A percentile compares a stretch with the other conserved stretches of the same genome.
Evolutionary conservation across 139 green algal species (phyloP).

Genomic region (Chlorella sp.): DNA sequence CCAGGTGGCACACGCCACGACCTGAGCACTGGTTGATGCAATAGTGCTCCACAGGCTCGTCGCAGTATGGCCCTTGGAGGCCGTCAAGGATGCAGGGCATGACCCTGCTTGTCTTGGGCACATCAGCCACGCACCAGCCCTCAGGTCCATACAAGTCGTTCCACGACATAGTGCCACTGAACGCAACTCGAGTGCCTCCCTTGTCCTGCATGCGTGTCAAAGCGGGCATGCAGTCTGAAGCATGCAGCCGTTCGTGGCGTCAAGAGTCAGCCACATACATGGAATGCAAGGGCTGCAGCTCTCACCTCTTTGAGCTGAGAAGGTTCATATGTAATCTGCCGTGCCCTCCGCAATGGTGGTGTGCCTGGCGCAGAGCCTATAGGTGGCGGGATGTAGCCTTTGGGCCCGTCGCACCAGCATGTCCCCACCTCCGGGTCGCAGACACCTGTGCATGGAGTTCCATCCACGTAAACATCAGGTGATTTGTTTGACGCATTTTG

Average conservation of each 20-base stretch:
- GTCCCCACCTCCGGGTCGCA: slow-evolving; percentile 40
- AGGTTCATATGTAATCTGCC: slow-evolving; percentile 10
- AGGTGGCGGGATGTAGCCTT: slow-evolving; percentile 25
- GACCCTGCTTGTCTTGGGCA: slow-evolving; percentile 5
- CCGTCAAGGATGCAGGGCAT: slow-evolving; percentile 37
- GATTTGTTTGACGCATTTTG: too few relatives aligned
- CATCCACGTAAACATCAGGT: too few relatives aligned
- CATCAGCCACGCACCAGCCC: slow-evolving; percentile 15
- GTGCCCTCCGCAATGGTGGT: slow-evolving; percentile 17
- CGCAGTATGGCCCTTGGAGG: slow-evolving; percentile 29
- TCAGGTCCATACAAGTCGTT: slow-evolving; percentile 10
- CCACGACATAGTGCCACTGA: neutral
- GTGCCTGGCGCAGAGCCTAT: slow-evolving; percentile 20
- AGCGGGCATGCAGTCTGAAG: too few relatives aligned
- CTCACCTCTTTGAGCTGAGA: slow-evolving; percentile 16
- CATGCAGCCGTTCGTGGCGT: neutral
- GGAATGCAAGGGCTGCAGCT: too few relatives aligned
- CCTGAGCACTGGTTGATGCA: slow-evolving; percentile 57
- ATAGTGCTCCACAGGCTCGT: slow-evolving; percentile 35
- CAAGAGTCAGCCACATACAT: too few relatives aligned
- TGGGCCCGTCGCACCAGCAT: slow-evolving; percentile 50
- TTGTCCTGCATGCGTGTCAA: slow-evolving; percentile 3
- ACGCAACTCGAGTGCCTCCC: neutral
- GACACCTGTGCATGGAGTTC: slow-evolving; percentile 34
- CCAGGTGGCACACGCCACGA: slow-evolving; percentile 38